Evolutionary conservation across 805 yeast species (phyloP).

Genomic region (Hanseniaspora osmophila): DNA sequence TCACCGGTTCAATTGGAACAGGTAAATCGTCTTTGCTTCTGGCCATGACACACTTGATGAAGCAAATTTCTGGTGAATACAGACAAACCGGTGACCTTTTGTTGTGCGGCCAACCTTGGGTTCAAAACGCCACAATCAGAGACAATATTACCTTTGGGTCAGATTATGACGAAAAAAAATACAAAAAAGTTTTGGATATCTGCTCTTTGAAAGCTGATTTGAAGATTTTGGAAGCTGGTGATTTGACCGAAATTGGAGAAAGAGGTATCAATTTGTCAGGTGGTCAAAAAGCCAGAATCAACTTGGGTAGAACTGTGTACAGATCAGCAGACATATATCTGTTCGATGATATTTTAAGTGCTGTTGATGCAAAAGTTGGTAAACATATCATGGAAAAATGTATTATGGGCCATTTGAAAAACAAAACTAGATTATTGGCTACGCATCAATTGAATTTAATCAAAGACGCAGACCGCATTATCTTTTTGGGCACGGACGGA

Average conservation of each 20-base stretch:
- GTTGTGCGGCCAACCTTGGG: slow-evolving; percentile 45
- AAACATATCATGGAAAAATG: slow-evolving; percentile 50
- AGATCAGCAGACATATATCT: slow-evolving; percentile 43
- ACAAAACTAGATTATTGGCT: slow-evolving; percentile 51
- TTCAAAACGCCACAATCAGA: slow-evolving; percentile 54
- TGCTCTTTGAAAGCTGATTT: slow-evolving; percentile 50
- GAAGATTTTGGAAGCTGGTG: slow-evolving; percentile 49
- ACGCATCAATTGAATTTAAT: slow-evolving; percentile 63
- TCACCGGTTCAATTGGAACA: slow-evolving; percentile 49
- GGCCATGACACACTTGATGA: slow-evolving; percentile 52
- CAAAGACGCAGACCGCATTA: slow-evolving; percentile 44
- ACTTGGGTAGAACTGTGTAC: slow-evolving; percentile 57
- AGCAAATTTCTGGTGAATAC: slow-evolving; percentile 3
- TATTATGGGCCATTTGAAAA: slow-evolving; percentile 34
- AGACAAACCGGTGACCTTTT: slow-evolving; percentile 33
- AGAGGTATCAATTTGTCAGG: slow-evolving; percentile 64
- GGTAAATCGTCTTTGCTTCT: slow-evolving; percentile 40
- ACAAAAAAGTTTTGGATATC: slow-evolving; percentile 38
- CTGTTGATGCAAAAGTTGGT: slow-evolving; percentile 68
- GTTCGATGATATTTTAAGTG: slow-evolving; percentile 57
- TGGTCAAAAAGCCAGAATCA: slow-evolving; percentile 62
- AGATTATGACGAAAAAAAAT: slow-evolving; percentile 31
- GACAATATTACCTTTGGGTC: slow-evolving; percentile 53
- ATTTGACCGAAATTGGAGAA: slow-evolving; percentile 59
- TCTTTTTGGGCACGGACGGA: slow-evolving; percentile 43